phyloP scores from a whole-genome alignment of 768 basidiomycete species.

The Lyophyllum decastes region DNA sequence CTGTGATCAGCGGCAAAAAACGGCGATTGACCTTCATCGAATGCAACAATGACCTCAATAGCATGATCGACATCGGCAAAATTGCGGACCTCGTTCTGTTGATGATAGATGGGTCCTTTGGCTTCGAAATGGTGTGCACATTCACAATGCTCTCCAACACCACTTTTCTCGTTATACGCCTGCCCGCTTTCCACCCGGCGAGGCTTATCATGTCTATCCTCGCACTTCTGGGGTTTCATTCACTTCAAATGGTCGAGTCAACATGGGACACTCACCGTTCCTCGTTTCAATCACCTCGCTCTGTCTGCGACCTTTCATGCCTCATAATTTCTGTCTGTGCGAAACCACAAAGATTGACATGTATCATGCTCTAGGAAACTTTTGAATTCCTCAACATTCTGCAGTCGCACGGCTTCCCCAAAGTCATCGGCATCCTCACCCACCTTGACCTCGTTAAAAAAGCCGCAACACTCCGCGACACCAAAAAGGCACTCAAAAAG shows the following conservation, averaged over 20 bases:
- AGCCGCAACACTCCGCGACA: slow-evolving; percentile 77
- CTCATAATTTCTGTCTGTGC: not conserved
- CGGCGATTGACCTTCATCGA: slow-evolving; percentile 94
- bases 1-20: slow-evolving; percentile 92
- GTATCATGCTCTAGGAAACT: slow-evolving; percentile 68
- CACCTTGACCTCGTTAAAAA: slow-evolving; percentile 98
- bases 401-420: slow-evolving; percentile 96
- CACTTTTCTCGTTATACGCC: not conserved
- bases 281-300: no score
- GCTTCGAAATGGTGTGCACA: slow-evolving; percentile 93
- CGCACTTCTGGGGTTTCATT: no score
- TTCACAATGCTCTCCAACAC: not conserved
- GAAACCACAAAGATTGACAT: not conserved
- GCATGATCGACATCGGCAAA: slow-evolving; percentile 98
- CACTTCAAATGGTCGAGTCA: no score
- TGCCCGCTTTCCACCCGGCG: no score
- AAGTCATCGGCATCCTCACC: slow-evolving; percentile 94
- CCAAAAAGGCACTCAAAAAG: slow-evolving; percentile 94
- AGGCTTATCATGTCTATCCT: no score
- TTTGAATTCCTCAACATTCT: slow-evolving; percentile 98
- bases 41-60: slow-evolving; percentile 96
- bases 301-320: no score
- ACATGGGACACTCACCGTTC: no score
- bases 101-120: slow-evolving; percentile 97
- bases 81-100: slow-evolving; percentile 94